phyloP scores from a whole-genome alignment of 805 yeast species.

The Wickerhamiella cacticola region DNA sequence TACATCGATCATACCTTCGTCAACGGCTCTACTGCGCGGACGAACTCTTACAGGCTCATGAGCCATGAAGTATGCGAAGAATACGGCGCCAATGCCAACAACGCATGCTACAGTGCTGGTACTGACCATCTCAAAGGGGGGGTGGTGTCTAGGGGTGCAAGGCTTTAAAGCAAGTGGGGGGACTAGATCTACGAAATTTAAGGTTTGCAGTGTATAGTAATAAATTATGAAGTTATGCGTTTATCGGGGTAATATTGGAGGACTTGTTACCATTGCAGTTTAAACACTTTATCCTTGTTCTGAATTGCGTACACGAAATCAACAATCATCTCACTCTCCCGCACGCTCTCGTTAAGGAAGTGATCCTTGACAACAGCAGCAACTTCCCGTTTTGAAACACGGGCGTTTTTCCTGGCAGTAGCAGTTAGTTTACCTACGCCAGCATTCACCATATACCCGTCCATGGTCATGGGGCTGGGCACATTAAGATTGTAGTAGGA shows the following conservation, averaged over 20 bases:
- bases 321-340: conserved; percentile 78
- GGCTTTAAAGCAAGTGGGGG: background rate
- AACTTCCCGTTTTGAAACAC: conserved; percentile 48
- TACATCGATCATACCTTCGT: conserved; percentile 58
- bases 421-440: conserved; percentile 62
- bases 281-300: conserved; percentile 42
- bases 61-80: conserved; percentile 16
- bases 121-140: conserved; percentile 18
- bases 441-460: conserved; percentile 59
- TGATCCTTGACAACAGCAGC: conserved; percentile 56
- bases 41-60: conserved; percentile 4
- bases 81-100: conserved; percentile 20
- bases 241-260: no score
- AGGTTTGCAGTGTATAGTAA: background rate
- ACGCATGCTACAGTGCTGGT: conserved; percentile 18
- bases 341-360: conserved; percentile 44
- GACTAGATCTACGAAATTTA: background rate
- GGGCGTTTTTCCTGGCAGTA: conserved; percentile 29
- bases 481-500: conserved; percentile 43
- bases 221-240: background rate
- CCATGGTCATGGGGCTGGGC: conserved; percentile 50
- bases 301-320: conserved; percentile 78
- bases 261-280: conserved; percentile 16
- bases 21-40: conserved; percentile 25
- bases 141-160: background rate